These are phyloP conservation scores for Tulasnella calospora DNA, from an alignment of 768 basidiomycete genomes.

Conservation along the genomic window DNA sequence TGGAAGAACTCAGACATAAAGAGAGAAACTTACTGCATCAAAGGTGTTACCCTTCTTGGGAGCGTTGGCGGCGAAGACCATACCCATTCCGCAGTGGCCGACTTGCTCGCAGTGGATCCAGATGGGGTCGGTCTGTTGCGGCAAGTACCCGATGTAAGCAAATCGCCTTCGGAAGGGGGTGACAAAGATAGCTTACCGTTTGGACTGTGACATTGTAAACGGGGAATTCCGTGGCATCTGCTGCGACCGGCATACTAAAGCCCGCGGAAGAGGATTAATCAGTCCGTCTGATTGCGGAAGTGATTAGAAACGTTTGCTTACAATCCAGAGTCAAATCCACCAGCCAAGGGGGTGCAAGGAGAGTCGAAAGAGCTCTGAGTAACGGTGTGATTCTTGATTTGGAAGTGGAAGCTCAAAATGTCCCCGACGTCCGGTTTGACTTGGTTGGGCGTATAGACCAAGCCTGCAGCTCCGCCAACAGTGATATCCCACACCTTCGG, in stretches of 20 bases:
- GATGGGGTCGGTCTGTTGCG: conserved; percentile 46
- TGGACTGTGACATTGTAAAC: conserved; percentile 25
- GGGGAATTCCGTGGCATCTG: conserved; percentile 19
- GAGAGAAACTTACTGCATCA: background rate
- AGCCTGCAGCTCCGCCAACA: conserved; percentile 24
- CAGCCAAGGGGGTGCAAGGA: conserved; percentile 43
- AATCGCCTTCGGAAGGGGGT: background rate
- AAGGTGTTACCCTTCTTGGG: conserved; percentile 36
- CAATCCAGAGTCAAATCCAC: conserved; percentile 59
- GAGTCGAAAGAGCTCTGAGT: conserved; percentile 52
- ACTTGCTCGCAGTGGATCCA: conserved; percentile 54
- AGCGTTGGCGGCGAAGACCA: conserved; percentile 56
- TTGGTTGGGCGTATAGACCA: conserved; percentile 22
- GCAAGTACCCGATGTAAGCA: background rate
- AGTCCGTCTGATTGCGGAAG: background rate
- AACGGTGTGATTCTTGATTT: conserved; percentile 54
- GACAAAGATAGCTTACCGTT: conserved; percentile 26
- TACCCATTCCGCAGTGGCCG: conserved; percentile 52
- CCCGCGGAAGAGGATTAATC: background rate
- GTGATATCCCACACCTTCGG: conserved; percentile 19
- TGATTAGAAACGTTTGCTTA: conserved; percentile 34
- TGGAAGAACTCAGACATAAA: background rate
- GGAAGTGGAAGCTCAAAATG: conserved; percentile 47
- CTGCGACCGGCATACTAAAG: conserved; percentile 15
- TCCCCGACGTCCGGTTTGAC: conserved; percentile 42